These are phyloP conservation scores for Arabis alpina DNA, from an alignment of 345 rosid genomes.

Conservation along the genomic window DNA sequence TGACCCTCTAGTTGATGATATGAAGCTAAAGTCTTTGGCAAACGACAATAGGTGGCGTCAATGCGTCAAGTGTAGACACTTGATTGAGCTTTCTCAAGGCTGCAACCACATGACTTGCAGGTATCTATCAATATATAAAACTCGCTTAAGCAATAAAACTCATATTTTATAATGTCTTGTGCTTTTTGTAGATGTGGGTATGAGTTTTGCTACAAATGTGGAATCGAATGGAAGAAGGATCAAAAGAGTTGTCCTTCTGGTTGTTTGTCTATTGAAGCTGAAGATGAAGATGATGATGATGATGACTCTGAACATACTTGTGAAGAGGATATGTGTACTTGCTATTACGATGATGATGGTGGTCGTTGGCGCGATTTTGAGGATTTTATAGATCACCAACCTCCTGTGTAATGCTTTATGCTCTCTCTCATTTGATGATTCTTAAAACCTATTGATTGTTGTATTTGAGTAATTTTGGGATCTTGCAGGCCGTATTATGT, in stretches of 20 bases:
- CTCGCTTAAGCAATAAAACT: too few relatives aligned
- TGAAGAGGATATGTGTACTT: slow-evolving; percentile 3
- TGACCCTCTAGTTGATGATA: slow-evolving; percentile 46
- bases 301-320: slow-evolving; percentile 7
- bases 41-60: slow-evolving; percentile 49
- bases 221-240: slow-evolving; percentile 50
- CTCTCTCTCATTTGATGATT: background rate
- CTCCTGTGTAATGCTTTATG: background rate
- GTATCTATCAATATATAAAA: slow-evolving; percentile 29
- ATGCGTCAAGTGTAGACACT: slow-evolving; percentile 48
- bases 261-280: background rate
- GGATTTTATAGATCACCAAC: slow-evolving; percentile 18
- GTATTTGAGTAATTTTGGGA: background rate
- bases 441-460: background rate
- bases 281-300: background rate
- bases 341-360: slow-evolving; percentile 4
- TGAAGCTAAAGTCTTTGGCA: slow-evolving; percentile 49
- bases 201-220: slow-evolving; percentile 60
- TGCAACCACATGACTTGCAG: slow-evolving; percentile 63
- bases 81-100: slow-evolving; percentile 53
- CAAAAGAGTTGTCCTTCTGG: background rate
- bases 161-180: too few relatives aligned
- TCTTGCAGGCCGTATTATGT: background rate
- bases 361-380: background rate
- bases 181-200: slow-evolving; percentile 47